Percentiles rank a stretch among this genome's conserved stretches.
These are phyloP conservation scores for Xylaria nigripes DNA, from an alignment of 495 filamentous ascomycete species.

Conservation along the genomic window DNA sequence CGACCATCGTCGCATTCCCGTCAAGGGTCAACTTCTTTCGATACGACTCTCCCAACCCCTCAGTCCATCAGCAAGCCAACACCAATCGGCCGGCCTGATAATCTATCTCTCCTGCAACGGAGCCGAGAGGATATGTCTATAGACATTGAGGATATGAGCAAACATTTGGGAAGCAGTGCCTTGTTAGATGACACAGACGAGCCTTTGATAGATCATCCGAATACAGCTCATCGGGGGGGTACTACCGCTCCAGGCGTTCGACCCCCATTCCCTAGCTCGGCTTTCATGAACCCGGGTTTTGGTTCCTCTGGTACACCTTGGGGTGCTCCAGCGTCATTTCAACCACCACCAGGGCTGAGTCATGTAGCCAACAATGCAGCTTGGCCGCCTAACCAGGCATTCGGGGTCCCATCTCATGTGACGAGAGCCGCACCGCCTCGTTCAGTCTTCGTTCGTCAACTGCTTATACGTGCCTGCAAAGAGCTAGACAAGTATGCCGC, in stretches of 20 bases:
- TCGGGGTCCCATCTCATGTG: constrained; percentile 20
- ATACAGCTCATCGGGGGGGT: constrained; percentile 9
- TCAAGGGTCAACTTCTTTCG: constrained; percentile 35
- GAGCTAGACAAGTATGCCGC: constrained; percentile 30
- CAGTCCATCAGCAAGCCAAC: constrained; percentile 72
- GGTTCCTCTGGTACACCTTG: constrained; percentile 21
- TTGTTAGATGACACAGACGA: constrained; percentile 75
- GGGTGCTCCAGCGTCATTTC: constrained; percentile 22
- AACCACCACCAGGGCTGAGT: constrained; percentile 22
- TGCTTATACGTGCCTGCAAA: constrained; percentile 43
- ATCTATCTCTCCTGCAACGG: constrained; percentile 46
- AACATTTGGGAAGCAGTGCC: constrained; percentile 87
- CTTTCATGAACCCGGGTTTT: constrained; percentile 26
- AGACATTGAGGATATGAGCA: constrained; percentile 58
- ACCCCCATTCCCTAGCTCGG: constrained; percentile 13
- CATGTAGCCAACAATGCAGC: constrained; percentile 8
- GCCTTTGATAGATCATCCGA: constrained; percentile 15
- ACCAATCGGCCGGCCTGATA: constrained; percentile 82
- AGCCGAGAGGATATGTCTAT: constrained; percentile 36
- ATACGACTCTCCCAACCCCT: constrained; percentile 30
- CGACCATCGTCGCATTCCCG: constrained; percentile 35
- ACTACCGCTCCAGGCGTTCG: constrained; percentile 28
- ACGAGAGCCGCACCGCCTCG: constrained; percentile 31
- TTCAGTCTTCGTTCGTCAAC: constrained; percentile 39
- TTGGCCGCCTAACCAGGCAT: constrained; percentile 22